These are phyloP conservation scores for Saccharum hybrid DNA, from an alignment of 202 grass and related monocot genomes.

Conservation along the genomic window DNA sequence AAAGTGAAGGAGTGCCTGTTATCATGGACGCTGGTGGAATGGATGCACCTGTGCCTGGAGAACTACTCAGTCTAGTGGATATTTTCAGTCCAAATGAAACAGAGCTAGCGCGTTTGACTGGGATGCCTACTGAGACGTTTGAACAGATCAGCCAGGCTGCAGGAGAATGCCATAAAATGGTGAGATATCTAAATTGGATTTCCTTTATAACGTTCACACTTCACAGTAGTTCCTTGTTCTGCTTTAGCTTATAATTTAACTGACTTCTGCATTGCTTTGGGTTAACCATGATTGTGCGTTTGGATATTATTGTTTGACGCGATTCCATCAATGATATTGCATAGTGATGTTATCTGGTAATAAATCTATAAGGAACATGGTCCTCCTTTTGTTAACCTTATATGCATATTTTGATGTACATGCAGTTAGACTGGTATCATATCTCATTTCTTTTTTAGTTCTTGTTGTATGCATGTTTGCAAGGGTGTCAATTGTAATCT, in stretches of 20 bases:
- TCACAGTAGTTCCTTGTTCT: background rate
- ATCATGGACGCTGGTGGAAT: slow-evolving; percentile 95
- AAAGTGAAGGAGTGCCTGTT: slow-evolving; percentile 79
- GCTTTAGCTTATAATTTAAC: slow-evolving; percentile 16
- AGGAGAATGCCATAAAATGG: slow-evolving; percentile 76
- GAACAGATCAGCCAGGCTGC: slow-evolving; percentile 82
- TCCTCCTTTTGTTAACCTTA: background rate
- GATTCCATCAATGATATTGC: slow-evolving; percentile 22
- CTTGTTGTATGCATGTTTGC: slow-evolving; percentile 23
- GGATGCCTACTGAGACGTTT: slow-evolving; percentile 79
- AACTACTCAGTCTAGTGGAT: slow-evolving; percentile 78
- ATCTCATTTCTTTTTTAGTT: background rate
- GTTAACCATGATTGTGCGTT: slow-evolving; percentile 2
- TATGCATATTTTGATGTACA: background rate
- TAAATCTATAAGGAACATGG: background rate
- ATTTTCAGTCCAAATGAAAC: slow-evolving; percentile 99
- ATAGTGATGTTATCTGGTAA: background rate
- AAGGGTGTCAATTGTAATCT: background rate
- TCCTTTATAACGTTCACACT: slow-evolving; percentile 3
- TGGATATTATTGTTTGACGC: slow-evolving; percentile 33
- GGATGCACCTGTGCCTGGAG: slow-evolving; percentile 79
- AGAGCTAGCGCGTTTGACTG: slow-evolving; percentile 82
- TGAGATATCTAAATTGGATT: slow-evolving; percentile 40
- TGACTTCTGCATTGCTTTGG: slow-evolving; percentile 34
- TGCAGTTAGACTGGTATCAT: background rate